These are phyloP conservation scores for Ceratobasidium papillatum DNA, from an alignment of 1,284 basidiomycete species.

Conservation along the genomic window DNA sequence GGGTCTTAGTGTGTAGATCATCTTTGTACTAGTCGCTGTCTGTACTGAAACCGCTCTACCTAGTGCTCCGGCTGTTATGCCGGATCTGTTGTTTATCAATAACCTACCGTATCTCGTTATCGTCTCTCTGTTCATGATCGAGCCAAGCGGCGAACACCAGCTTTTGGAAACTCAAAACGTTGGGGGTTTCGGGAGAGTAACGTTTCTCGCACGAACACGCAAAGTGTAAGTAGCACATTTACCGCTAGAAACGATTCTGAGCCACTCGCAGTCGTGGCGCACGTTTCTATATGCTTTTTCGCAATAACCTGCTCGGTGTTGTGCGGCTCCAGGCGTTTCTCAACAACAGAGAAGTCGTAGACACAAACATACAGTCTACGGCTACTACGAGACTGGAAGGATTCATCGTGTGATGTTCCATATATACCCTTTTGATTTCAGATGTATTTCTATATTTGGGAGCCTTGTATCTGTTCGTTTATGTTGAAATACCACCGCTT, in stretches of 20 bases:
- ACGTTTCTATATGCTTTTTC: conserved; percentile 32
- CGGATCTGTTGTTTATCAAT: conserved; percentile 38
- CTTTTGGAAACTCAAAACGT: conserved; percentile 32
- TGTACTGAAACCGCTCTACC: background rate
- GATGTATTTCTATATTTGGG: background rate
- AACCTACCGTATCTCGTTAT: conserved; percentile 27
- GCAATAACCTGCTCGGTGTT: conserved; percentile 1
- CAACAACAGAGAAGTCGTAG: conserved; percentile 8
- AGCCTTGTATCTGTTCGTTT: background rate
- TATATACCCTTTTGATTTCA: background rate
- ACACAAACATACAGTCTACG: conserved; percentile 2
- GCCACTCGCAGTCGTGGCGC: conserved; percentile 10
- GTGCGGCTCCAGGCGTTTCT: conserved; percentile 29
- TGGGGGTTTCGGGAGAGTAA: background rate
- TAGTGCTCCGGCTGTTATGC: conserved; percentile 5
- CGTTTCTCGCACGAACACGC: conserved; percentile 12
- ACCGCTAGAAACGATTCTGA: background rate
- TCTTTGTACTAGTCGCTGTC: background rate
- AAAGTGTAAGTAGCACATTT: conserved; percentile 6
- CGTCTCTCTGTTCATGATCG: conserved; percentile 31
- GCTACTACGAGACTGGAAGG: conserved; percentile 31
- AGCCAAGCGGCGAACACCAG: conserved; percentile 21
- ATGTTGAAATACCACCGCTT: background rate
- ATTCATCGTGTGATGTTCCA: conserved; percentile 12
- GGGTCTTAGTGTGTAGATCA: background rate